phyloP scores from a whole-genome alignment of 1,284 basidiomycete genomes.

The Leccinum pachyderme region DNA sequence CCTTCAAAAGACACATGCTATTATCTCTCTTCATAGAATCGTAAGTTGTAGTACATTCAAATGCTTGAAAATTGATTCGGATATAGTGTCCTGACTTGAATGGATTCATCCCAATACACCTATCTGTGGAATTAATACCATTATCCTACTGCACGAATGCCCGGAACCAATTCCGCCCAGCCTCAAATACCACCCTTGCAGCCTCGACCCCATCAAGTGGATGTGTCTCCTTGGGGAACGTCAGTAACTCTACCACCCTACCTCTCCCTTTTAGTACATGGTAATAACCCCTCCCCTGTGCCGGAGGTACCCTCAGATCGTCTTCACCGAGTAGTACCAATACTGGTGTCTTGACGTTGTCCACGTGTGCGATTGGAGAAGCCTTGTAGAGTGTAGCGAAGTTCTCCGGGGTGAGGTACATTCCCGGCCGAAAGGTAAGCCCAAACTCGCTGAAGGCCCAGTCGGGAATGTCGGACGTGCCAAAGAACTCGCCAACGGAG shows the following conservation, averaged over 20 bases:
- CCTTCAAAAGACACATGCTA: too few species aligned
- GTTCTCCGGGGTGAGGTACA: constrained; percentile 43
- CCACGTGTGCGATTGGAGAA: constrained; percentile 60
- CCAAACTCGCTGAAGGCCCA: constrained; percentile 69
- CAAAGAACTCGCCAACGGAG: constrained; percentile 50
- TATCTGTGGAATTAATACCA: too few species aligned
- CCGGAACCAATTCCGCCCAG: constrained; percentile 50
- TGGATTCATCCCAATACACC: too few species aligned
- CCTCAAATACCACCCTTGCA: constrained; percentile 49
- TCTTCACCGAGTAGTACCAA: constrained; percentile 58
- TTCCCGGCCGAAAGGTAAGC: constrained; percentile 30
- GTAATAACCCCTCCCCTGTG: constrained; percentile 62
- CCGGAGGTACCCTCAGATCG: constrained; percentile 63
- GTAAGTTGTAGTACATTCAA: neutral
- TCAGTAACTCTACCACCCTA: constrained; percentile 53
- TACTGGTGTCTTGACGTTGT: constrained; percentile 52
- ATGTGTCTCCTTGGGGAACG: constrained; percentile 63
- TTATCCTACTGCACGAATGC: constrained; percentile 4
- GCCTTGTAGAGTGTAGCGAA: constrained; percentile 46
- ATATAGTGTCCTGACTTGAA: too few species aligned
- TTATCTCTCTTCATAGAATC: too few species aligned
- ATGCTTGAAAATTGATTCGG: neutral
- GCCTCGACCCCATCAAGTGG: constrained; percentile 62
- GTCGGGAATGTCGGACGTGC: constrained; percentile 60
- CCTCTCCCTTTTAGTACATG: constrained; percentile 56